A percentile compares a stretch with the other conserved stretches of the same genome.
Conservation (phyloP, 345 rosid genomes). For the sweet orange (Citrus sinensis) region DVS_A1.0 CM039164.1:5487001-5487500, state of each 20-base stretch:
- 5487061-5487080: not conserved
- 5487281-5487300: constrained; percentile 37
- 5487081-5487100: not conserved
- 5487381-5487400: constrained; percentile 73
- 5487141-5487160: not conserved
- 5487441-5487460: constrained; percentile 65
- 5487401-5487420: constrained; percentile 61
- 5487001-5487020: not conserved
- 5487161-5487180: not conserved
- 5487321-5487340: constrained; percentile 49
- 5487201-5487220: constrained; percentile 4
- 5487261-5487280: constrained; percentile 38
- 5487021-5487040: too few relatives aligned
- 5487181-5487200: not conserved
- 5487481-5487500: constrained; percentile 76
- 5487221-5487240: constrained; percentile 16
- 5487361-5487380: constrained; percentile 51
- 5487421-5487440: constrained; percentile 80
- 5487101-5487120: not conserved
- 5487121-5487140: not conserved
- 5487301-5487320: constrained; percentile 29
- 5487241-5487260: constrained; percentile 7
- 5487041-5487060: too few relatives aligned
- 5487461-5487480: constrained; percentile 79
- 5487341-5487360: constrained; percentile 57